These are phyloP conservation scores for Phialophora macrospora DNA, from an alignment of 2,329 filamentous ascomycete species.

Conservation along the genomic window DNA sequence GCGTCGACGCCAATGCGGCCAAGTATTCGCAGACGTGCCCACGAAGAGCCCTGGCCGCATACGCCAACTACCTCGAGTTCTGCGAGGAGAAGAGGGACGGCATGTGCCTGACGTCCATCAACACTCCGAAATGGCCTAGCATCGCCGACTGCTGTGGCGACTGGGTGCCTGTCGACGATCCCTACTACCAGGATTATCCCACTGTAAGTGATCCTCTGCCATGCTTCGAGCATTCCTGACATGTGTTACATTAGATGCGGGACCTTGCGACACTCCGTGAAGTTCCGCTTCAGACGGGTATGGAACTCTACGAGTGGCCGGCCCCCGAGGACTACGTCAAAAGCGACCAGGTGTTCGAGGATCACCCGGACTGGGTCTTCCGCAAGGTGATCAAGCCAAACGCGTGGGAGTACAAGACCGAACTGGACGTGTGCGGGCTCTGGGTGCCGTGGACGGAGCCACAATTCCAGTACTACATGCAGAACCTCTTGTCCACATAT, in stretches of 20 bases:
- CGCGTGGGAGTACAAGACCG: slow-evolving; percentile 10
- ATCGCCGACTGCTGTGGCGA: slow-evolving; percentile 7
- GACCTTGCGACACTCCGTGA: background rate
- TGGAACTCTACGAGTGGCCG: background rate
- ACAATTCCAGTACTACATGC: slow-evolving; percentile 10
- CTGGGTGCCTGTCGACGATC: slow-evolving; percentile 10
- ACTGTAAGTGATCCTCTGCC: background rate
- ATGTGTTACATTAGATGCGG: background rate
- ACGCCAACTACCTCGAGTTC: background rate
- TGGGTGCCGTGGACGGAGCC: slow-evolving; percentile 10
- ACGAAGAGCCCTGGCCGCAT: background rate
- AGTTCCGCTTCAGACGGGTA: background rate
- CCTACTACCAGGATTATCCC: slow-evolving; percentile 4
- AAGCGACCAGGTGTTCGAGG: background rate
- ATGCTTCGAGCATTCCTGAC: background rate
- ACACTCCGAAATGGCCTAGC: background rate
- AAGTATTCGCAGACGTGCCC: background rate
- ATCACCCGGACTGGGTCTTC: background rate
- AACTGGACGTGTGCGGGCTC: background rate
- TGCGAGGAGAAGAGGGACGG: background rate
- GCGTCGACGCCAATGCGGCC: background rate
- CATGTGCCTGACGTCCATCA: background rate
- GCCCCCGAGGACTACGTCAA: background rate
- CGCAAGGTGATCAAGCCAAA: slow-evolving; percentile 9
- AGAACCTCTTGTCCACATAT: slow-evolving; percentile 3